A percentile compares a stretch with the other conserved stretches of the same genome.
phyloP scores from a whole-genome alignment of 2,329 filamentous ascomycete genomes.

The Sphaerulina musiva region DNA sequence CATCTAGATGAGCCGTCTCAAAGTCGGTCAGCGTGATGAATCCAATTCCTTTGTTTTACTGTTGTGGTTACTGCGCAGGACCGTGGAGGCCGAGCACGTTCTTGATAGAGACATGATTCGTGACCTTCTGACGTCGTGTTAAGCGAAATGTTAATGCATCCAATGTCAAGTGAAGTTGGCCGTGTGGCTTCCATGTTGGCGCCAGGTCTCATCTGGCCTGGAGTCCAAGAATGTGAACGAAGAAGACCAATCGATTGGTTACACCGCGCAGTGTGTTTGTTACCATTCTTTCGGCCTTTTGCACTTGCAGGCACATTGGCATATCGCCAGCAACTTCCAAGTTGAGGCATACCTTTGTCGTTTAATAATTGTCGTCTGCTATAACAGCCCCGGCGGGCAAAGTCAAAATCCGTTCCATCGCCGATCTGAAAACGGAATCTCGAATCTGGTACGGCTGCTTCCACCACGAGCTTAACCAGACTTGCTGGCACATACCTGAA shows the following conservation, averaged over 20 bases:
- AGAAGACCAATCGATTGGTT: not conserved
- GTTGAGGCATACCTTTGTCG: too few species aligned
- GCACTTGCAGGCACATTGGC: not conserved
- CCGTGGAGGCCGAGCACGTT: not conserved
- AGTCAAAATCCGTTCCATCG: slow-evolving; percentile 3
- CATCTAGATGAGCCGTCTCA: not conserved
- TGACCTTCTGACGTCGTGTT: not conserved
- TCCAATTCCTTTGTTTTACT: too few species aligned
- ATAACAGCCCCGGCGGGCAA: slow-evolving; percentile 1
- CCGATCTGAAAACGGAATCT: slow-evolving; percentile 1
- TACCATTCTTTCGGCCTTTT: not conserved
- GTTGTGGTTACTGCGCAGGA: not conserved
- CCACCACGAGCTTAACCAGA: not conserved
- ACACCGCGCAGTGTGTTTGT: not conserved
- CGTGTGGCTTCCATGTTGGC: not conserved
- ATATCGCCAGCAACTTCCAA: not conserved
- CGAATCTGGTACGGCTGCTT: not conserved
- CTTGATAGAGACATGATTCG: not conserved
- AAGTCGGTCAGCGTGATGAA: too few species aligned
- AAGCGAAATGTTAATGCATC: not conserved
- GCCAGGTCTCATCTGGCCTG: not conserved
- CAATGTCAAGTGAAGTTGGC: not conserved
- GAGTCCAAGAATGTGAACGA: not conserved
- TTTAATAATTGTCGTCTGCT: slow-evolving; percentile 2
- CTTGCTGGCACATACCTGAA: not conserved